Percentiles rank a stretch among this genome's conserved stretches.
phyloP scores from a whole-genome alignment of 805 yeast species.

The Hanseniaspora clermontiae region DNA sequence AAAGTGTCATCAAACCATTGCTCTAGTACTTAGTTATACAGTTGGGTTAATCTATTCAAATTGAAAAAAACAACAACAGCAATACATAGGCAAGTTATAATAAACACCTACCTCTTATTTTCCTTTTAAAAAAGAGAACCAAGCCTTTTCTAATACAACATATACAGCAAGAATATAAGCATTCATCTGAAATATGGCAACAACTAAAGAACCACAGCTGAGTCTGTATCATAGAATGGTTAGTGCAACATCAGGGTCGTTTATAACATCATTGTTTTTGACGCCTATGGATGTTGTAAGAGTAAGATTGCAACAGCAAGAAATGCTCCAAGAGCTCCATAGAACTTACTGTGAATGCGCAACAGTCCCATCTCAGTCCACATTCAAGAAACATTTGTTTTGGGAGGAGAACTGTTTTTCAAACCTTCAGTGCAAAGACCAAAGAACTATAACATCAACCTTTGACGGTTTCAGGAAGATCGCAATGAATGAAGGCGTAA shows the following conservation, averaged over 20 bases:
- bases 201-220: constrained; percentile 1
- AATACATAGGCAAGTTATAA: too few relatives aligned
- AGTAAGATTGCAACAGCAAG: constrained; percentile 67
- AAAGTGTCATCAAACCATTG: too few relatives aligned
- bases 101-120: too few relatives aligned
- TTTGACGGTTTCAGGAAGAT: constrained; percentile 60
- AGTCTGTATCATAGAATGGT: constrained; percentile 53
- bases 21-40: too few relatives aligned
- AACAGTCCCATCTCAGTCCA: constrained; percentile 14
- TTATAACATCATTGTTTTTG: constrained; percentile 57
- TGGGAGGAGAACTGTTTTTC: constrained; percentile 27
- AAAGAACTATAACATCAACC: constrained; percentile 40
- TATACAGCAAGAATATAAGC: background rate
- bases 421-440: constrained; percentile 25
- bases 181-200: too few relatives aligned
- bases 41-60: too few relatives aligned
- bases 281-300: constrained; percentile 77
- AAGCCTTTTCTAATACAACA: background rate
- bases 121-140: too few relatives aligned
- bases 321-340: constrained; percentile 31
- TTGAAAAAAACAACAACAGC: too few relatives aligned
- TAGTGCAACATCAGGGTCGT: constrained; percentile 66
- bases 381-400: constrained; percentile 18
- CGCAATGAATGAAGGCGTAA: constrained; percentile 55
- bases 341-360: constrained; percentile 29